These are phyloP conservation scores for Polyporus arcularius DNA, from an alignment of 768 basidiomycete species.

Conservation along the genomic window DNA sequence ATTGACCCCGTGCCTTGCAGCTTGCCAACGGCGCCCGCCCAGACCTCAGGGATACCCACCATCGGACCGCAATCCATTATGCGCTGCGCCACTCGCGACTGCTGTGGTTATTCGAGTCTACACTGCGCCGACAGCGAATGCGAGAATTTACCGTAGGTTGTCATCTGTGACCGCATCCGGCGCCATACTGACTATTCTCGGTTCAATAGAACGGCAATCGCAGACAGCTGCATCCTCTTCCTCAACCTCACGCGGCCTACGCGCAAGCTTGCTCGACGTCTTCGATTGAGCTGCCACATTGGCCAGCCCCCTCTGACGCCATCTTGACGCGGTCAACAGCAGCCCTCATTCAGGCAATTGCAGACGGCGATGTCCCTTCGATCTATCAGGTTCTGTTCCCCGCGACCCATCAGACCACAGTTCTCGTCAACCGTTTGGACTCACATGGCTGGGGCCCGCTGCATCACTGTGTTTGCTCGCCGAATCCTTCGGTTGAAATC, in stretches of 20 bases:
- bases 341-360: constrained; percentile 15
- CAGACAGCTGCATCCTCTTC: constrained; percentile 13
- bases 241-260: constrained; percentile 16
- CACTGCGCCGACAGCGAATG: constrained; percentile 61
- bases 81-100: constrained; percentile 60
- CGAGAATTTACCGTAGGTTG: constrained; percentile 57
- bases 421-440: constrained; percentile 70
- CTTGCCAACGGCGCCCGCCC: constrained; percentile 72
- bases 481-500: constrained; percentile 57
- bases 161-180: not conserved
- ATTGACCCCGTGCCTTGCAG: constrained; percentile 32
- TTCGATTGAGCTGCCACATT: constrained; percentile 5
- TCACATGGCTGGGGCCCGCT: constrained; percentile 70
- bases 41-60: constrained; percentile 70
- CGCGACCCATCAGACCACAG: constrained; percentile 28
- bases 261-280: constrained; percentile 9
- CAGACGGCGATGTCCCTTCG: constrained; percentile 8
- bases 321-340: constrained; percentile 11
- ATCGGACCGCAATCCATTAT: constrained; percentile 73
- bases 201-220: constrained; percentile 6
- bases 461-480: constrained; percentile 64
- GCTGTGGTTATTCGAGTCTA: constrained; percentile 70
- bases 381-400: constrained; percentile 30
- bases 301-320: constrained; percentile 9
- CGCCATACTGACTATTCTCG: not conserved